These are phyloP conservation scores for Fusarium humuli DNA, from an alignment of 2,329 filamentous ascomycete species.

Conservation along the genomic window DNA sequence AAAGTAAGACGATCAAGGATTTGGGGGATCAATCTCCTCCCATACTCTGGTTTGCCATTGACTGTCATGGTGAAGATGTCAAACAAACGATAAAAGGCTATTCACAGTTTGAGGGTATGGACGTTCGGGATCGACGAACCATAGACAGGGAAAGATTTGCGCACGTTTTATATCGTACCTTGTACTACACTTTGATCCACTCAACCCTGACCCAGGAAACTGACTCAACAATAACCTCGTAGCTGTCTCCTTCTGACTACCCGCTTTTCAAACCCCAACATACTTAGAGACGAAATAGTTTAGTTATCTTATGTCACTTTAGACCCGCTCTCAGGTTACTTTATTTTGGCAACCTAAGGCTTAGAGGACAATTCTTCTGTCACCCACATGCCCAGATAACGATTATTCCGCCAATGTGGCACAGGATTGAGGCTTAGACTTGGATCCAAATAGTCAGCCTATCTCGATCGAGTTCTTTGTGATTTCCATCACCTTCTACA, in stretches of 20 bases:
- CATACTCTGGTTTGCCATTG: background rate
- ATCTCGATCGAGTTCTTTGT: background rate
- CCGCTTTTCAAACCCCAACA: background rate
- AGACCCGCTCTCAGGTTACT: too few species aligned
- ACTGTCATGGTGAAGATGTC: background rate
- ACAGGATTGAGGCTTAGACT: background rate
- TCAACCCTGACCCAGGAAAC: background rate
- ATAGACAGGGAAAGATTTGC: background rate
- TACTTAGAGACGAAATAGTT: too few species aligned
- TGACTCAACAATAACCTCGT: background rate
- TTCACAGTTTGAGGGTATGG: background rate
- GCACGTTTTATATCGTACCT: background rate
- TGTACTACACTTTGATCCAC: background rate
- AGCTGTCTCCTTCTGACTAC: background rate
- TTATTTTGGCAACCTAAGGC: too few species aligned
- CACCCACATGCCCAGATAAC: background rate
- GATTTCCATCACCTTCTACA: background rate
- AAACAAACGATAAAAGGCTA: too few species aligned
- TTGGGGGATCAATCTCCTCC: conserved; percentile 3
- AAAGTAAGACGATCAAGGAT: background rate
- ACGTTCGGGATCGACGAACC: background rate
- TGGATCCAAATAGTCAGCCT: background rate
- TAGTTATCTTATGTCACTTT: too few species aligned
- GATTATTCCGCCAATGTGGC: background rate
- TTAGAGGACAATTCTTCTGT: too few species aligned